Percentiles rank a stretch among this genome's conserved stretches.
Conservation (phyloP, 2,329 filamentous ascomycete genomes). For the Chalaropsis ovoidea region DNA sequence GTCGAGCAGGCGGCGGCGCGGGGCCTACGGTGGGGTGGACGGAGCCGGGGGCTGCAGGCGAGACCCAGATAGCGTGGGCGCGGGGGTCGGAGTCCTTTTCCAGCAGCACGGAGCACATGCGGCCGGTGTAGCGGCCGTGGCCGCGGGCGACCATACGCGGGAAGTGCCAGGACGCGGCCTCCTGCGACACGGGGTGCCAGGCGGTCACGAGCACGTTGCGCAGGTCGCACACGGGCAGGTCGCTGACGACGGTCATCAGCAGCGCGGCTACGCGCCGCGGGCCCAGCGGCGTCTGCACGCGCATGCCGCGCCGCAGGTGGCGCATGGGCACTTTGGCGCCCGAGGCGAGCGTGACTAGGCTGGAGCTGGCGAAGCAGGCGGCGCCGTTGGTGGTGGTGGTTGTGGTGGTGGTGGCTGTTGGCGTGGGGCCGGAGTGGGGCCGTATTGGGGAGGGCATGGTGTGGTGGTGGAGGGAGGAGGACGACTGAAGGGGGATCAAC, state of each 20-base stretch:
- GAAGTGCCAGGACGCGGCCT: constrained; percentile 39
- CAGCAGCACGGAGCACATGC: constrained; percentile 49
- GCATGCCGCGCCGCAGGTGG: constrained; percentile 38
- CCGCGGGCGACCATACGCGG: constrained; percentile 34
- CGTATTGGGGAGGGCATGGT: constrained; percentile 7
- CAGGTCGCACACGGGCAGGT: constrained; percentile 38
- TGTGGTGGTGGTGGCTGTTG: constrained; percentile 31
- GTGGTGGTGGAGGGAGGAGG: background rate
- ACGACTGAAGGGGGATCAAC: background rate
- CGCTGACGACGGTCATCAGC: constrained; percentile 40
- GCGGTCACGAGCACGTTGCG: constrained; percentile 44
- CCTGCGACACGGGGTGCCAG: constrained; percentile 47
- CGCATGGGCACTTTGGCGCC: constrained; percentile 36
- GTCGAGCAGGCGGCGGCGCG: background rate
- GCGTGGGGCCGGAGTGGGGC: constrained; percentile 4
- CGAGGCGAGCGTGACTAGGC: constrained; percentile 38
- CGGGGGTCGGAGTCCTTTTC: constrained; percentile 37
- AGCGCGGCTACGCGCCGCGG: constrained; percentile 41
- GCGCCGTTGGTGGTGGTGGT: constrained; percentile 27
- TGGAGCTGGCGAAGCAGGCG: constrained; percentile 46
- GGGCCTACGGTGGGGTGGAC: background rate
- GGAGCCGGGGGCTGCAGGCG: constrained; percentile 4
- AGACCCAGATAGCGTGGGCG: constrained; percentile 40
- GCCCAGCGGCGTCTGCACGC: constrained; percentile 43
- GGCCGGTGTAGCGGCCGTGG: constrained; percentile 39